Evolutionary conservation across 768 basidiomycete species (phyloP), one percentile per base, ranked within the genome.

Genomic region (Chlorophyllum brunneum): DNA sequence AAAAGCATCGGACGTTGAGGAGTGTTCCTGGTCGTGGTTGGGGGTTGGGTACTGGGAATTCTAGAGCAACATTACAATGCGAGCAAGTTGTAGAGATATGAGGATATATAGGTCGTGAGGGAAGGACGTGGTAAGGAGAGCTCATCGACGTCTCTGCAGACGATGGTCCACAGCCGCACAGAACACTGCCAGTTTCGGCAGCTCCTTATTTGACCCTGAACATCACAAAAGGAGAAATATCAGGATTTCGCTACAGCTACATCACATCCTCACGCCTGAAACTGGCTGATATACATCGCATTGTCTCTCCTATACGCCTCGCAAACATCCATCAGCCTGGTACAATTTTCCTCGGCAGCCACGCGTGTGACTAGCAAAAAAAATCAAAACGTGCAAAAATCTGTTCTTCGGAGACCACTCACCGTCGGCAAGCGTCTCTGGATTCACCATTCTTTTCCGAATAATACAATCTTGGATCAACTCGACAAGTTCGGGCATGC

Each of bases 1-100:
- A 70, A 63, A 76, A 88, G 66, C 92, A 95, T 52, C 79, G 79
- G 51, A 94, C 68, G 54, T 77, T 77, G 7, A 92, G 79, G 4
- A 84, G 60, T 0, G 82, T 77, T 34, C 81, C 74, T 16, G 78
- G 68, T 15, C 76, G 66, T n/a, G 83, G 84, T 10, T 68, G 63
- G 0, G 85, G 79, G 0, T 64, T 69, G 0, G 87, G 90, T 3
- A 84, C 74, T 0, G 82, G 78, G 58, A 90, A 92, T 63, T 92
- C 88, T 15, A 92, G 67, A 1, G 68, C 67, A 2, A 69, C 56
- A 15, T 67, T 71, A 62, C 89, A 92, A 51, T 68, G 70, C 13
- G 70, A 69, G 63, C 89, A 92, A 36, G 71, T 75, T 1, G 86
- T 81, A 11, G 73, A 70, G 54, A 89, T 78, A 54, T 88, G 87